phyloP scores from a whole-genome alignment of 495 filamentous ascomycete species.

The Aspergillus asperescens region DNA sequence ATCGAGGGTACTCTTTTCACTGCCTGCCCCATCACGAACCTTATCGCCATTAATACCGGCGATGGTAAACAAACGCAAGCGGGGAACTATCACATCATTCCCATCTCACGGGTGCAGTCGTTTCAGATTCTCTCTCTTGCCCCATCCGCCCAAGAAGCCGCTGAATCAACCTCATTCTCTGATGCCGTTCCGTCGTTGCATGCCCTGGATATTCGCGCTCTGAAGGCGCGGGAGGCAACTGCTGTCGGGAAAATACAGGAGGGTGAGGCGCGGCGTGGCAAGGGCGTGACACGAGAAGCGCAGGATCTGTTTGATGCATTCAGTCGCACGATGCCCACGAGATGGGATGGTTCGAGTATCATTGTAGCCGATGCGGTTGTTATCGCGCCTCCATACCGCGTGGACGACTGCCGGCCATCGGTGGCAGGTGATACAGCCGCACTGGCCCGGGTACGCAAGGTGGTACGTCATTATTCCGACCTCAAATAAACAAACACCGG shows the following conservation, averaged over 20 bases:
- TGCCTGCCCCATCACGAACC: constrained; percentile 60
- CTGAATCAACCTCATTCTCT: constrained; percentile 39
- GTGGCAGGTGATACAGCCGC: constrained; percentile 46
- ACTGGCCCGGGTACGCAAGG: constrained; percentile 56
- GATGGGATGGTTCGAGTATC: constrained; percentile 59
- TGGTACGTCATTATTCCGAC: constrained; percentile 53
- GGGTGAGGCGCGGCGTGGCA: constrained; percentile 50
- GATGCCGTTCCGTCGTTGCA: constrained; percentile 38
- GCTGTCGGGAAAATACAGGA: constrained; percentile 51
- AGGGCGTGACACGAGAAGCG: constrained; percentile 58
- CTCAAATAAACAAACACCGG: background rate
- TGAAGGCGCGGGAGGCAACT: constrained; percentile 50
- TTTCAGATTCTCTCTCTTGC: constrained; percentile 47
- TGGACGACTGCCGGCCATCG: constrained; percentile 52
- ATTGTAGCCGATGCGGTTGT: constrained; percentile 61
- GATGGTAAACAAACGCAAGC: constrained; percentile 38
- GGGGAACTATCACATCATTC: constrained; percentile 61
- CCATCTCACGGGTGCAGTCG: constrained; percentile 57
- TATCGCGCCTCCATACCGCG: constrained; percentile 55
- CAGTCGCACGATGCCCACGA: constrained; percentile 56
- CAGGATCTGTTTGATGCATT: constrained; percentile 68
- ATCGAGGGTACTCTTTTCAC: constrained; percentile 64
- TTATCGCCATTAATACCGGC: constrained; percentile 56
- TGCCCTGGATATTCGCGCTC: constrained; percentile 47
- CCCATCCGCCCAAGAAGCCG: constrained; percentile 28